Base-by-base conservation (phyloP, 257 asterid genomes). In the Solanum rostratum region DNA sequence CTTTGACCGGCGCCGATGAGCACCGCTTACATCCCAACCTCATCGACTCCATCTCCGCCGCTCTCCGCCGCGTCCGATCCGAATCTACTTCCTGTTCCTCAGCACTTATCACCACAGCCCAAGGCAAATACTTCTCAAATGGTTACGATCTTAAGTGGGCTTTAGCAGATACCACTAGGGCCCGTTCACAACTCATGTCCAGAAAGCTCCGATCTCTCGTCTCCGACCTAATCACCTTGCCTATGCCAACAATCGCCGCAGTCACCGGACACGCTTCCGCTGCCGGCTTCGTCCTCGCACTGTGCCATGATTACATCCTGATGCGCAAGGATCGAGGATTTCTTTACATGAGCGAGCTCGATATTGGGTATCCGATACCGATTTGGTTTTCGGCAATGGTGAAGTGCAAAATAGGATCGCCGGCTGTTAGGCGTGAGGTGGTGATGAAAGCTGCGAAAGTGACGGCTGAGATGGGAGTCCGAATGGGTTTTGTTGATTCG, bases 221-320 rank as follows among this genome's bases (percentile, higher is more conserved):
- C 55, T 85, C 84, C 66, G 98, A 94, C 43, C 90, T 94, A 20
- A 86, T 93, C 87, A 79, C 86, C 65, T 86, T 94, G 81, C 97
- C 98, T 37, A 93, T 94, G 93, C 97, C 98, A 3, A 94, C 95
- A 3, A 91, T 94, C 84, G 98, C 98, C 49, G 98, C 97, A 82
- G 95, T 94, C 74, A 90, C 91, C 15, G 96, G 95, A 30, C 92
- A 92, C 89, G 96, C 98, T 50, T 84, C 93, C n/a, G 95, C 95
- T 54, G 91, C 87, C 50, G 98, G 97, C 0, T 88, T 93, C 79
- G 71, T 86, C 30, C 84, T 93, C 27, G 98, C 93, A n/a, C 86
- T 93, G 5, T 83, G 89, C 85, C 98, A 94, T 83, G 98, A 94
- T 74, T 93, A 92, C 86, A 15, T 93, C 66, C 60, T 92, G 19